A percentile compares a stretch with the other conserved stretches of the same genome.
Evolutionary conservation across 768 basidiomycete species (phyloP).

Genomic region (Megacollybia marginata): DNA sequence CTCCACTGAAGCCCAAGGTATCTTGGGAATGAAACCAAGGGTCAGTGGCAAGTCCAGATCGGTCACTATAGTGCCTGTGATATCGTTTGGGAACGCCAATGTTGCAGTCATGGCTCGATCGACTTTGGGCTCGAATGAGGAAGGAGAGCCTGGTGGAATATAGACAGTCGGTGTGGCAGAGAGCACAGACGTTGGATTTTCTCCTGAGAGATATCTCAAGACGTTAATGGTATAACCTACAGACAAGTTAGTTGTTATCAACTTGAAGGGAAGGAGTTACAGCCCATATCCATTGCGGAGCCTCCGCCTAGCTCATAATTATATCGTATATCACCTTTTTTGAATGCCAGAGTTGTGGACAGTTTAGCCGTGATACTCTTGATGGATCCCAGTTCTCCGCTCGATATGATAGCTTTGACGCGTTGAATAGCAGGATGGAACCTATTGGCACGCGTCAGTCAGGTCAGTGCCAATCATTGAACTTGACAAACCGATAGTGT

Average conservation of each 20-base stretch:
- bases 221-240: constrained; percentile 26
- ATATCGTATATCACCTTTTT: constrained; percentile 41
- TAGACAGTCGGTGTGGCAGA: constrained; percentile 16
- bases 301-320: constrained; percentile 51
- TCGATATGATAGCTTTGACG: constrained; percentile 43
- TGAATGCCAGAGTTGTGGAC: constrained; percentile 23
- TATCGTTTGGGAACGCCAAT: constrained; percentile 31
- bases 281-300: constrained; percentile 54
- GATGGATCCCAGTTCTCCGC: constrained; percentile 43
- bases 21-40: constrained; percentile 35
- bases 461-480: not conserved
- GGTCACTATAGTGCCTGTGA: constrained; percentile 29
- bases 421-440: constrained; percentile 57
- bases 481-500: constrained; percentile 41
- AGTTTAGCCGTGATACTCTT: constrained; percentile 32
- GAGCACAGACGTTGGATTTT: constrained; percentile 17
- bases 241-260: not conserved
- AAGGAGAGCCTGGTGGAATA: constrained; percentile 1
- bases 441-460: constrained; percentile 16
- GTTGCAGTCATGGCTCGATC: constrained; percentile 36
- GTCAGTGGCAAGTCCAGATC: constrained; percentile 24
- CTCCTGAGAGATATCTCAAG: constrained; percentile 19
- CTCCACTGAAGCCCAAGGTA: constrained; percentile 20
- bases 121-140: constrained; percentile 22
- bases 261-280: constrained; percentile 24